Evolutionary conservation across 257 asterid genomes (phyloP).

Genomic region (Lycium barbarum): DNA sequence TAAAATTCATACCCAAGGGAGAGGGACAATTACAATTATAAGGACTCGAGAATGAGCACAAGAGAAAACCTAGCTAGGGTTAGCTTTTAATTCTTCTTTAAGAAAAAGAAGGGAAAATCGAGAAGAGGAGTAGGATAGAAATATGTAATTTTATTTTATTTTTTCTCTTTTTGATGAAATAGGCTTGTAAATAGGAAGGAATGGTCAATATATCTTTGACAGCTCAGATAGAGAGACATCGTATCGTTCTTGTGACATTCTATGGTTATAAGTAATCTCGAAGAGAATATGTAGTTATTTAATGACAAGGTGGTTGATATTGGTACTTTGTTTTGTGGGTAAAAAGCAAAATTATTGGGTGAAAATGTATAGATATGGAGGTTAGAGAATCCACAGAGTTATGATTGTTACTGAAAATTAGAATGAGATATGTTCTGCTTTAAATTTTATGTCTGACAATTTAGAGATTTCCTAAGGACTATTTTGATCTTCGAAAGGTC

Average conservation of each 20-base stretch:
- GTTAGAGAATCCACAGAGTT: neutral
- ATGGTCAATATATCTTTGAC: neutral
- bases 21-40: constrained; percentile 87
- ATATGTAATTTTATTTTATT: neutral
- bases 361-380: neutral
- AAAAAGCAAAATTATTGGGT: too few species aligned
- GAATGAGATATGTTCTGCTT: neutral
- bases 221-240: neutral
- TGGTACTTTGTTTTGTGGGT: neutral
- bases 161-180: neutral
- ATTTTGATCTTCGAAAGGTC: neutral
- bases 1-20: constrained; percentile 87
- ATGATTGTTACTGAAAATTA: neutral
- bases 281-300: too few species aligned
- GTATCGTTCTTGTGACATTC: neutral
- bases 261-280: neutral
- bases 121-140: neutral
- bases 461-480: neutral
- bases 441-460: constrained; percentile 11
- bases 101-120: neutral
- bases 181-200: neutral
- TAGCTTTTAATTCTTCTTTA: neutral
- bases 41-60: constrained; percentile 63
- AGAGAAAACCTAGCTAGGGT: constrained; percentile 9
- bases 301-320: too few species aligned